Evolutionary conservation across 768 basidiomycete species (phyloP).

Genomic region (Tylopilus sp.): DNA sequence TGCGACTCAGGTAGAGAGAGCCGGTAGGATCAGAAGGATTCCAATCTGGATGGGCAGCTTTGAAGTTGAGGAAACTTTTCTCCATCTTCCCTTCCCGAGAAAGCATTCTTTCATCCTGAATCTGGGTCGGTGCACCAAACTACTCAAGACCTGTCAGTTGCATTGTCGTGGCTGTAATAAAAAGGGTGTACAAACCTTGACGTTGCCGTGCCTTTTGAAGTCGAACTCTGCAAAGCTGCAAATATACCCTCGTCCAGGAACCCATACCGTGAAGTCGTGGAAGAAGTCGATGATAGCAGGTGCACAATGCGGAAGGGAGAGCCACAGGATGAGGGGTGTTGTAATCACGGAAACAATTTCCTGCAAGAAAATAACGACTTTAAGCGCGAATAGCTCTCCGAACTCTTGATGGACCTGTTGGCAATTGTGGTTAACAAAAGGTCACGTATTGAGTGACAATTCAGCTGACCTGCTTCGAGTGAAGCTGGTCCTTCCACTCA

Average conservation of each 20-base stretch:
- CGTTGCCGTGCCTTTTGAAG: constrained; percentile 90
- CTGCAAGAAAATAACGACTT: constrained; percentile 79
- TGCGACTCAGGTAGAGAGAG: constrained; percentile 83
- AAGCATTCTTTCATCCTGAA: constrained; percentile 68
- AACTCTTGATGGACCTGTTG: constrained; percentile 85
- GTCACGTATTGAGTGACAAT: neutral
- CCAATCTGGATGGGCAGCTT: constrained; percentile 96
- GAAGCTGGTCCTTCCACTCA: constrained; percentile 85
- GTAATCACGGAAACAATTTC: constrained; percentile 89
- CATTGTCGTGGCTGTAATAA: neutral
- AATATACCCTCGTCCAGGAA: constrained; percentile 94
- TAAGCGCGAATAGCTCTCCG: constrained; percentile 91
- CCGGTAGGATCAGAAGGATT: constrained; percentile 86
- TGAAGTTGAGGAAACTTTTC: constrained; percentile 94
- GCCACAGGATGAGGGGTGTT: constrained; percentile 93
- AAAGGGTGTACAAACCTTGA: constrained; percentile 55
- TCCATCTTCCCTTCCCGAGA: constrained; percentile 98
- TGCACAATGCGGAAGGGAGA: constrained; percentile 86
- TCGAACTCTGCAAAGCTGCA: constrained; percentile 99
- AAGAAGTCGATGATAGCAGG: constrained; percentile 96
- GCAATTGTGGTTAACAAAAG: constrained; percentile 1
- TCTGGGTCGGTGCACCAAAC: constrained; percentile 82
- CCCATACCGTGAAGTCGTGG: constrained; percentile 95
- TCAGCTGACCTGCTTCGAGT: constrained; percentile 72
- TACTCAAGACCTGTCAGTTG: constrained; percentile 25